phyloP scores from a whole-genome alignment of 2,329 filamentous ascomycete genomes.

The Aspergillus novofumigatus region DNA sequence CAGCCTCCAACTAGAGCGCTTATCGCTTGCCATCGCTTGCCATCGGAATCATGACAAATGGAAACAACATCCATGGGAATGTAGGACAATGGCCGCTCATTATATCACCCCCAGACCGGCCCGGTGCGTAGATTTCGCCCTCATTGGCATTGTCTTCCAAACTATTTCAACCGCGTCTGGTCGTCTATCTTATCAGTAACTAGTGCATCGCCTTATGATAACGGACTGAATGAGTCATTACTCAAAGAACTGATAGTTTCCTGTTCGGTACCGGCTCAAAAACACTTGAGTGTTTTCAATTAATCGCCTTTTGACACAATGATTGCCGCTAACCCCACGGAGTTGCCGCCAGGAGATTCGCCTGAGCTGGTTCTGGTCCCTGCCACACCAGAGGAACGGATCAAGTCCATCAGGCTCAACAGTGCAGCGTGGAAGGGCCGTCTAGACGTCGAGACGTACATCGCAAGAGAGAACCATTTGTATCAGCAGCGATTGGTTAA shows the following conservation, averaged over 20 bases:
- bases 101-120: background rate
- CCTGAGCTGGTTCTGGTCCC: conserved; percentile 51
- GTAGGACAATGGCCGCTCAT: conserved; percentile 8
- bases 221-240: background rate
- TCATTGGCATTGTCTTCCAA: background rate
- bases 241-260: background rate
- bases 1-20: conserved; percentile 5
- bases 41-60: conserved; percentile 29
- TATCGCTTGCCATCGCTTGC: conserved; percentile 33
- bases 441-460: conserved; percentile 52
- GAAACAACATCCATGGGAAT: conserved; percentile 13
- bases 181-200: background rate
- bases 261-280: too few species aligned
- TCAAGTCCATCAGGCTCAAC: conserved; percentile 51
- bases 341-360: conserved; percentile 48
- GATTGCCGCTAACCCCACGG: conserved; percentile 29
- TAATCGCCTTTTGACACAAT: conserved; percentile 19
- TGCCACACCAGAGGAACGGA: conserved; percentile 52
- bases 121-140: background rate
- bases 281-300: too few species aligned
- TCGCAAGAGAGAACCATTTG: conserved; percentile 54
- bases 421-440: conserved; percentile 56
- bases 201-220: background rate
- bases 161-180: background rate
- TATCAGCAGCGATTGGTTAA: conserved; percentile 49